These are phyloP conservation scores for Zasmidium citrigriseum DNA, from an alignment of 2,329 filamentous ascomycete genomes.

Conservation along the genomic window DNA sequence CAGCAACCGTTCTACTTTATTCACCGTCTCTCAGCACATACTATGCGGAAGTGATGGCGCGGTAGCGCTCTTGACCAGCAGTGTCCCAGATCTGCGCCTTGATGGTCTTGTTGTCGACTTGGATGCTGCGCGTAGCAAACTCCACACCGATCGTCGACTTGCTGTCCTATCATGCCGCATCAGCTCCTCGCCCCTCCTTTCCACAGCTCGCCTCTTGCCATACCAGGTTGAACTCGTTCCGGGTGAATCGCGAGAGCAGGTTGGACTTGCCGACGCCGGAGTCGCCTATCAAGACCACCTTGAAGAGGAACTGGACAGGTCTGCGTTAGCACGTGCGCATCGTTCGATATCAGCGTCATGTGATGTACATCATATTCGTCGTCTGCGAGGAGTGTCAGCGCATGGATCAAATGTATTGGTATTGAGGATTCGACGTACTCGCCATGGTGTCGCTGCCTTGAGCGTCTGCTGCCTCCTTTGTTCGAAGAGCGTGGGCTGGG, in stretches of 20 bases:
- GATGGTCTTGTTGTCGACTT: constrained; percentile 99
- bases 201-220: not conserved
- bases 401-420: constrained; percentile 7
- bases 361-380: not conserved
- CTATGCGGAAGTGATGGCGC: constrained; percentile 97
- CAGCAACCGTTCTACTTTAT: not conserved
- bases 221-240: constrained; percentile 95
- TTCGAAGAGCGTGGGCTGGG: not conserved
- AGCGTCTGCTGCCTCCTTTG: not conserved
- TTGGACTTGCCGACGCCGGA: constrained; percentile 99
- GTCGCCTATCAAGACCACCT: constrained; percentile 99
- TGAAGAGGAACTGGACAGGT: constrained; percentile 85
- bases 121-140: constrained; percentile 97
- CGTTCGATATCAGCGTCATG: not conserved
- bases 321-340: constrained; percentile 6
- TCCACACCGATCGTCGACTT: constrained; percentile 99
- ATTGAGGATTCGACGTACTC: not conserved
- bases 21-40: constrained; percentile 25
- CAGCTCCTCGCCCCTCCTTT: not conserved
- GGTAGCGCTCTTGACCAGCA: constrained; percentile 96
- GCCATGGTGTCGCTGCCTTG: not conserved
- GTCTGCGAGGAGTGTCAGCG: constrained; percentile 2
- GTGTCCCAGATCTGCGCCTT: constrained; percentile 98
- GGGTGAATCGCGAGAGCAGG: constrained; percentile 95
- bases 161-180: constrained; percentile 61